Evolutionary conservation across 2,329 filamentous ascomycete species (phyloP).

Genomic region (Cladophialophora chaetospira): DNA sequence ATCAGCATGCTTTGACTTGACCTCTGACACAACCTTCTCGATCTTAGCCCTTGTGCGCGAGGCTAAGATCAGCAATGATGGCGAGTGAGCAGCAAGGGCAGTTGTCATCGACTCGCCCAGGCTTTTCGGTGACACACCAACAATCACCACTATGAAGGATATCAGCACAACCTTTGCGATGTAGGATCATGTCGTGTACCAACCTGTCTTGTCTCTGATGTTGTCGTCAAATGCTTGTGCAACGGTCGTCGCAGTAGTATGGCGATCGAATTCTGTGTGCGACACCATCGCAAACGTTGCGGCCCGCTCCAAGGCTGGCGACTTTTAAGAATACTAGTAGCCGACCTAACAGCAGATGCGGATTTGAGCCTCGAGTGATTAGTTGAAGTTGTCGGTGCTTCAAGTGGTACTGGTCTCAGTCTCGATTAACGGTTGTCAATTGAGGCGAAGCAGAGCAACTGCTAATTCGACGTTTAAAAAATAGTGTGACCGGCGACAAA

Average conservation of each 20-base stretch:
- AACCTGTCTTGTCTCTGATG: conserved; percentile 33
- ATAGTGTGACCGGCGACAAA: neutral
- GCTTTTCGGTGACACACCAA: conserved; percentile 43
- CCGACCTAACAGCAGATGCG: neutral
- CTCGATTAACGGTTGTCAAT: no score
- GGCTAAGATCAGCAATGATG: conserved; percentile 43
- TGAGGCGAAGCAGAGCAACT: neutral
- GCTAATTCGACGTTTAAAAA: neutral
- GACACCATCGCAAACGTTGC: conserved; percentile 15
- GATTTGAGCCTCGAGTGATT: neutral
- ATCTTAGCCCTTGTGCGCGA: conserved; percentile 43
- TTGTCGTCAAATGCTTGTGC: conserved; percentile 31
- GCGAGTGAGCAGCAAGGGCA: conserved; percentile 41
- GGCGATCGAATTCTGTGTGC: conserved; percentile 11
- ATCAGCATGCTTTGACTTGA: conserved; percentile 30
- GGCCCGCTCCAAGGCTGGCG: neutral
- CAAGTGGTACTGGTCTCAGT: no score
- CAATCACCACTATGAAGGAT: conserved; percentile 42
- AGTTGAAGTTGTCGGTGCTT: neutral
- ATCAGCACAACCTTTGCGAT: neutral
- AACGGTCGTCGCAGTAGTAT: conserved; percentile 24
- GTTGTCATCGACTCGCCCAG: conserved; percentile 43
- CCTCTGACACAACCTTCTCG: conserved; percentile 35
- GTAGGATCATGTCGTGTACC: conserved; percentile 1
- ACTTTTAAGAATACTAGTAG: neutral